These are phyloP conservation scores for Candolleomyces eurysporus DNA, from an alignment of 768 basidiomycete genomes.

Conservation along the genomic window DNA sequence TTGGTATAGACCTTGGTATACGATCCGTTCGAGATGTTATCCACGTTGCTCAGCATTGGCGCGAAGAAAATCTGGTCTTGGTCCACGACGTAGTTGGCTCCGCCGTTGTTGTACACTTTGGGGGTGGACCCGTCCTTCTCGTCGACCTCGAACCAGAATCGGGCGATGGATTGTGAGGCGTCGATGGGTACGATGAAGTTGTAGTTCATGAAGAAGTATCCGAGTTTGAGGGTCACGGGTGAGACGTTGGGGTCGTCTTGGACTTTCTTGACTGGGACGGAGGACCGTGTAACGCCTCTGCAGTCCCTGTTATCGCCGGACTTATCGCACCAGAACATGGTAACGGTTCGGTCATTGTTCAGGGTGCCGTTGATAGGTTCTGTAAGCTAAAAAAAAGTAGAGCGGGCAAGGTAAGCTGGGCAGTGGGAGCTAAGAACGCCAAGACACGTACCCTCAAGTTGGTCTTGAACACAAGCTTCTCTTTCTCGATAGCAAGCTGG, in stretches of 20 bases:
- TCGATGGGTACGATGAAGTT: constrained; percentile 42
- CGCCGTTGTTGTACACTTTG: constrained; percentile 40
- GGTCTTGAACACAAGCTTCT: constrained; percentile 38
- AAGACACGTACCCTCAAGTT: constrained; percentile 33
- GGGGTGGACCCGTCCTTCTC: constrained; percentile 39
- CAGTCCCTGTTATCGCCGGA: constrained; percentile 35
- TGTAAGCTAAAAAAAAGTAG: constrained; percentile 25
- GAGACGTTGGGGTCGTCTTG: constrained; percentile 34
- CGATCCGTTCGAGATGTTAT: constrained; percentile 21
- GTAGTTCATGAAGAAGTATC: constrained; percentile 38
- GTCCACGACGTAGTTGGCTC: constrained; percentile 35
- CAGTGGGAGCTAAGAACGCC: neutral
- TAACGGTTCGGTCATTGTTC: constrained; percentile 38
- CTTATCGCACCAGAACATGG: constrained; percentile 42
- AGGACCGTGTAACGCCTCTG: constrained; percentile 28
- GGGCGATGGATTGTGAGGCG: constrained; percentile 38
- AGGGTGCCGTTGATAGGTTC: constrained; percentile 30
- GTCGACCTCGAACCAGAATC: constrained; percentile 50
- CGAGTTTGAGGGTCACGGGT: constrained; percentile 32
- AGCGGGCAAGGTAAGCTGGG: neutral
- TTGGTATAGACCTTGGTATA: constrained; percentile 23
- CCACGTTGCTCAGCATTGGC: constrained; percentile 34
- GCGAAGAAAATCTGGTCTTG: constrained; percentile 45
- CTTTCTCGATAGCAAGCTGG: constrained; percentile 35
- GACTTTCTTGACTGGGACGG: constrained; percentile 27